Base-by-base conservation (phyloP, 2,329 filamentous ascomycete species). In the Mycosphaerella sp. region DNA sequence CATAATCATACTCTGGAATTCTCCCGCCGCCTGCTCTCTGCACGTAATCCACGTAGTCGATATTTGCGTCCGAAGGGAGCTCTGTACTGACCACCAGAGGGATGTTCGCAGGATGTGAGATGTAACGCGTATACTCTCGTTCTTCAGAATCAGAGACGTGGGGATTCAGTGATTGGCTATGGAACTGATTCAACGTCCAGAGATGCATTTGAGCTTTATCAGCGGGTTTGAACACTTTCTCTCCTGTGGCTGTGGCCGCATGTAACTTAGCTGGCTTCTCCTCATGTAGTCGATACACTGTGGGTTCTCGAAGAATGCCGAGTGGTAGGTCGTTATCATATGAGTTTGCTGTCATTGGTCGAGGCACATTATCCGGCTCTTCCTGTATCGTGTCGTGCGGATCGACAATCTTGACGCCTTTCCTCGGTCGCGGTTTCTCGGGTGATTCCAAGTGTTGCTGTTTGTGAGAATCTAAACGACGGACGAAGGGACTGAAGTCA, bases 71-170 rank as follows among this genome's bases (percentile, higher is more conserved):
- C 7, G 77, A 75, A 1, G 82, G 81, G 3, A 80, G 77, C 53
- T 87, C 82, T 35, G 78, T 81, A 4, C 84, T 86, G 2, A 55
- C 59, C 0, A 93, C 88, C 1, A 98, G 78, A 0, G 91, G 89
- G 0, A 98, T 81, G 48, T 85, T 90, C 50, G 95, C 84, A 1
- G 93, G 90, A 64, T 98, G 93, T 42, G 80, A 82, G 59, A 98
- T 83, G 69, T 97, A 98, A 18, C 86, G 82, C 52, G 84, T 79
- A 67, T 98, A 98, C 66, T 97, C 93, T 41, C 86, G 83, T 18
- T 83, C 81, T 71, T 97, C 91, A 35, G 81, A 78, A 6, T 78
- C 71, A 6, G 80, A 86, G 34, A 98, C 87, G 0, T 82, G 84
- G 1, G 93, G 93, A 59, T 95, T 86, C 40, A 97, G 77, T 4